Evolutionary conservation across 1,284 basidiomycete genomes (phyloP), one percentile per base, ranked within the genome.

Genomic region (Trametes versicolor): DNA sequence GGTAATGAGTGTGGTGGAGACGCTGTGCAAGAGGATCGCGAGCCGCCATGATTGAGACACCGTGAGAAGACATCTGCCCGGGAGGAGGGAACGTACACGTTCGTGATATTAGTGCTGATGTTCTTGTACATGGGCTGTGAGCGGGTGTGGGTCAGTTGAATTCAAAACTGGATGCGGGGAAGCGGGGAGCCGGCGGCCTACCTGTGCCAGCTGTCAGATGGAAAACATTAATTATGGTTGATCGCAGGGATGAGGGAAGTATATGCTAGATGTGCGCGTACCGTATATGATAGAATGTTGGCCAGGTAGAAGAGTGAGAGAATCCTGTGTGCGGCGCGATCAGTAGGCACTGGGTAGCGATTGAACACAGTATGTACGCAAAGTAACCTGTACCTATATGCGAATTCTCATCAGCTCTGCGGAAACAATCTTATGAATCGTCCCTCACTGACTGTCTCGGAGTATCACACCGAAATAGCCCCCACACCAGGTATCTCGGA

Each of bases 101-200:
- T 67, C 8, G 62, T 67, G 17, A 67, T 21, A 3, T 62, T 54
- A 5, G 59, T 58, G 41, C 57, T 60, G 25, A 67, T 25, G 36
- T 62, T 62, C n/a, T 59, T 63, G 52, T 63, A 43, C 9, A 58
- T 52, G 3, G 65, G 65, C 65, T 67, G 25, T 21, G 0, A 19
- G 23, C 27, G 17, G 4, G 39, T 4, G 17, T 41, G 8, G 17
- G 39, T 17, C 17, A 41, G 4, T 8, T 17, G 17, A 36, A 36
- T 36, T 36, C 13, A 13, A 36, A 6, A 13, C 6, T 36, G n/a
- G n/a, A n/a, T n/a, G n/a, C n/a, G n/a, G n/a, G n/a, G n/a, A n/a
- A n/a, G n/a, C n/a, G n/a, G n/a, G 21, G 4, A 41, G 5, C 13
- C 6, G 25, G 51, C 23, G 25, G 27, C 27, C 32, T 48, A 62